phyloP scores from a whole-genome alignment of 2,329 filamentous ascomycete genomes.

The Meredithiella fracta region DNA sequence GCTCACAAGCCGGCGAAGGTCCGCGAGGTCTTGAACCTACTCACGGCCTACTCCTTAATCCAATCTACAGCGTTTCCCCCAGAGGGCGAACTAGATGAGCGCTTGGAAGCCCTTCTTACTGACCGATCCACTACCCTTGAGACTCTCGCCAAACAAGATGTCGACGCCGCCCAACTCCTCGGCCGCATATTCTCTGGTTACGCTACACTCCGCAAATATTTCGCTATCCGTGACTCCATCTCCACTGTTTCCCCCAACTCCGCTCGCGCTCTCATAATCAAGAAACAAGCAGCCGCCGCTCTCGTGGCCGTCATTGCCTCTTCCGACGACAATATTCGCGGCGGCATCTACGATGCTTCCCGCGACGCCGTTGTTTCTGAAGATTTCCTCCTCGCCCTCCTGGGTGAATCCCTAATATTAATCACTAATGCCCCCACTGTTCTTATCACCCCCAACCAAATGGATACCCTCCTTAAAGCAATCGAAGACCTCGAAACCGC shows the following conservation, averaged over 20 bases:
- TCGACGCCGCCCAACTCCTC: slow-evolving; percentile 67
- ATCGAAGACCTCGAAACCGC: slow-evolving; percentile 69
- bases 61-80: slow-evolving; percentile 70
- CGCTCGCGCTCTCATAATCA: slow-evolving; percentile 42
- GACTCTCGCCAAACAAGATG: slow-evolving; percentile 54
- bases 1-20: slow-evolving; percentile 66
- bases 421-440: slow-evolving; percentile 32
- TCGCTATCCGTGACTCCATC: slow-evolving; percentile 60
- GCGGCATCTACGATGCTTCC: slow-evolving; percentile 69
- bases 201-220: slow-evolving; percentile 77
- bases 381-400: slow-evolving; percentile 66
- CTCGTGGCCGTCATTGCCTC: slow-evolving; percentile 72
- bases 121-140: slow-evolving; percentile 57
- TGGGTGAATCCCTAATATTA: slow-evolving; percentile 71
- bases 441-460: slow-evolving; percentile 52
- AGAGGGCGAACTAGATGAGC: slow-evolving; percentile 52
- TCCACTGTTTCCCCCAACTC: slow-evolving; percentile 20
- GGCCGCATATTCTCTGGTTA: slow-evolving; percentile 82
- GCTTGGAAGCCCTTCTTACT: slow-evolving; percentile 52
- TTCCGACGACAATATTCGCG: slow-evolving; percentile 78
- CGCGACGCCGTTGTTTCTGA: slow-evolving; percentile 74
- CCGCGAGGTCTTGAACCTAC: slow-evolving; percentile 67
- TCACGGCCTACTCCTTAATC: slow-evolving; percentile 74
- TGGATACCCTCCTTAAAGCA: slow-evolving; percentile 58
- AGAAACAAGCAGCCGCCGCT: slow-evolving; percentile 53